Conservation (phyloP, 345 rosid genomes). For the Moringa oleifera region DNA sequence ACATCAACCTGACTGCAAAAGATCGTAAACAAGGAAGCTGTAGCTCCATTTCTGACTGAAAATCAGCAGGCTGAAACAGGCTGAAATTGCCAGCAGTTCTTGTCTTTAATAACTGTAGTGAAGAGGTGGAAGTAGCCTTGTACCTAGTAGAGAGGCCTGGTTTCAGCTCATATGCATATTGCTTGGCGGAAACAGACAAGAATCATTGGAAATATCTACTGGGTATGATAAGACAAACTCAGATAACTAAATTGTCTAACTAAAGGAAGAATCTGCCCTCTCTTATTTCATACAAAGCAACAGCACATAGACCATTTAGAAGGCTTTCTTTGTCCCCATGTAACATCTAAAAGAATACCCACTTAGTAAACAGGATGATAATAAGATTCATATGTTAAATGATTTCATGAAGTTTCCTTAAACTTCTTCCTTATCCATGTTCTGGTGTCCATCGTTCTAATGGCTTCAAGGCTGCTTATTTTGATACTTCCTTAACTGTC, state of each 20-base stretch:
- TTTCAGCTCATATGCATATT: neutral
- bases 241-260: neutral
- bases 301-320: too few relatives aligned
- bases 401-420: too few relatives aligned
- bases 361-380: neutral
- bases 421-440: too few relatives aligned
- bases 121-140: constrained; percentile 4
- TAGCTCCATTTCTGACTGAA: constrained; percentile 15
- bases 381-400: too few relatives aligned
- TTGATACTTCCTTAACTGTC: too few relatives aligned
- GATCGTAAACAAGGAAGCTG: neutral
- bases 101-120: neutral
- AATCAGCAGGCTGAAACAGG: neutral
- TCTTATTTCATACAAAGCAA: neutral
- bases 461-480: too few relatives aligned
- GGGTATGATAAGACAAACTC: constrained; percentile 7
- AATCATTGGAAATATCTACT: constrained; percentile 22
- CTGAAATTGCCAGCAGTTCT: constrained; percentile 2
- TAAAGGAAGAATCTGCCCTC: neutral
- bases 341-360: neutral
- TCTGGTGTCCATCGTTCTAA: too few relatives aligned
- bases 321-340: too few relatives aligned
- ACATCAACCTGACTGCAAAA: constrained; percentile 9
- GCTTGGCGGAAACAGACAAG: constrained; percentile 2
- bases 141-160: neutral